These are phyloP conservation scores for Lophiostoma macrostomum DNA, from an alignment of 495 filamentous ascomycete species.

Conservation along the genomic window DNA sequence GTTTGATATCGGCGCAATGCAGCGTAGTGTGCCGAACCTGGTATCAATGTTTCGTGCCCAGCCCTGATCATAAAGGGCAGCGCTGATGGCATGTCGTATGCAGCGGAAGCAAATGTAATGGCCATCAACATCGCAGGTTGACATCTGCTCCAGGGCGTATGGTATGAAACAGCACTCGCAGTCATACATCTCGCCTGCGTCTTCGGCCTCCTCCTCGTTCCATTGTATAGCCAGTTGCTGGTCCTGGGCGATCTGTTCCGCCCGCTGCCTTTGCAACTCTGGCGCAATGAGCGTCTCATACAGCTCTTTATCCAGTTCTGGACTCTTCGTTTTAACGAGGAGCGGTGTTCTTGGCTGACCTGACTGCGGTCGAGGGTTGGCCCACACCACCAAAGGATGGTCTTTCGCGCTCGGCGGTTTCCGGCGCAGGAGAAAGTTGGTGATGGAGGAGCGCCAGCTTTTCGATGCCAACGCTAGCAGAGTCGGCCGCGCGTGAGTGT, in stretches of 20 bases:
- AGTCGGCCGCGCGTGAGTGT: slow-evolving; percentile 69
- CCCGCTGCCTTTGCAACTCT: slow-evolving; percentile 51
- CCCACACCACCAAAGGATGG: slow-evolving; percentile 66
- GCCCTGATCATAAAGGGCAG: slow-evolving; percentile 89
- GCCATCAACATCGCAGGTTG: slow-evolving; percentile 63
- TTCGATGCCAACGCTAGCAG: slow-evolving; percentile 71
- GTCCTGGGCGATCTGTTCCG: slow-evolving; percentile 62
- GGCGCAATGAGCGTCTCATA: slow-evolving; percentile 64
- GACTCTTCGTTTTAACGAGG: slow-evolving; percentile 66
- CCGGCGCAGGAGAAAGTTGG: slow-evolving; percentile 66
- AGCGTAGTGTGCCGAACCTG: slow-evolving; percentile 68
- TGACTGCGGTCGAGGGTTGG: slow-evolving; percentile 44
- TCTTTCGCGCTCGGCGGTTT: slow-evolving; percentile 59
- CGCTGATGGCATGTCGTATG: slow-evolving; percentile 70
- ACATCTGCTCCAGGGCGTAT: slow-evolving; percentile 75
- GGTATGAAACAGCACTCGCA: slow-evolving; percentile 87
- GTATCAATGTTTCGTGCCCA: slow-evolving; percentile 77
- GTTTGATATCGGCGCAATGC: slow-evolving; percentile 65
- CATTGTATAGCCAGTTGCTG: slow-evolving; percentile 60
- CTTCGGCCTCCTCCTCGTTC: slow-evolving; percentile 73
- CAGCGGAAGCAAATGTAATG: slow-evolving; percentile 88
- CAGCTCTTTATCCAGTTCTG: slow-evolving; percentile 80
- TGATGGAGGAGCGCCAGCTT: slow-evolving; percentile 83
- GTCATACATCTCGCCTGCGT: slow-evolving; percentile 69
- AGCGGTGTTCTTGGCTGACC: slow-evolving; percentile 53